These are phyloP conservation scores for Sarocladium oryzae DNA, from an alignment of 2,329 filamentous ascomycete genomes.

Conservation along the genomic window DNA sequence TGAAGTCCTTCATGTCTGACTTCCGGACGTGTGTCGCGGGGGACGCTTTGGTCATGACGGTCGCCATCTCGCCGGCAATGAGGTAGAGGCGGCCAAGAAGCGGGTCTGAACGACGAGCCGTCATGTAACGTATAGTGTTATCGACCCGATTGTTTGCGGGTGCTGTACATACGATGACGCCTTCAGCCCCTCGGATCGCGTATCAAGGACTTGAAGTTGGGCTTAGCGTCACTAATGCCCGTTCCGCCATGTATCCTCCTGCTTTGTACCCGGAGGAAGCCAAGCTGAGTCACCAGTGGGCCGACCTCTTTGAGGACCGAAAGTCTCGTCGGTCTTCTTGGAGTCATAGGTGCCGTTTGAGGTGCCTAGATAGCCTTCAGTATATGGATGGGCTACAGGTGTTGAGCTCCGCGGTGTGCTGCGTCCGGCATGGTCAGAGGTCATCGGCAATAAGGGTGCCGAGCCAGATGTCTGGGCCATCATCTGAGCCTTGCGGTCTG, in stretches of 20 bases:
- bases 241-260: conserved; percentile 72
- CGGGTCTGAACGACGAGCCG: too few relatives aligned
- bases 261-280: conserved; percentile 73
- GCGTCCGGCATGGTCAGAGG: conserved; percentile 28
- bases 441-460: conserved; percentile 59
- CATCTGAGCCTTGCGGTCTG: conserved; percentile 72
- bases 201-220: too few relatives aligned
- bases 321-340: conserved; percentile 50
- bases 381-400: conserved; percentile 32
- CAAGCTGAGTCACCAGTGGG: conserved; percentile 50
- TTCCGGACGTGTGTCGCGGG: too few relatives aligned
- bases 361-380: conserved; percentile 37
- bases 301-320: conserved; percentile 29
- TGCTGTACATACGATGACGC: too few relatives aligned
- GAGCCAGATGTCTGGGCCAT: conserved; percentile 36
- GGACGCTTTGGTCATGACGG: too few relatives aligned
- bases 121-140: too few relatives aligned
- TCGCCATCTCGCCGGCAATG: too few relatives aligned
- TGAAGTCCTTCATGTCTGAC: too few relatives aligned
- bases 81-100: too few relatives aligned
- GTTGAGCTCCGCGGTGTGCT: conserved; percentile 17
- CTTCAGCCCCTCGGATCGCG: too few relatives aligned
- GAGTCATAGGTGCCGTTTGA: conserved; percentile 33
- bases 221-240: too few relatives aligned
- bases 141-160: too few relatives aligned